Evolutionary conservation across 139 green algal species (phyloP), one percentile per base, ranked within the genome.

Genomic region (Spirogloea muscicola): DNA sequence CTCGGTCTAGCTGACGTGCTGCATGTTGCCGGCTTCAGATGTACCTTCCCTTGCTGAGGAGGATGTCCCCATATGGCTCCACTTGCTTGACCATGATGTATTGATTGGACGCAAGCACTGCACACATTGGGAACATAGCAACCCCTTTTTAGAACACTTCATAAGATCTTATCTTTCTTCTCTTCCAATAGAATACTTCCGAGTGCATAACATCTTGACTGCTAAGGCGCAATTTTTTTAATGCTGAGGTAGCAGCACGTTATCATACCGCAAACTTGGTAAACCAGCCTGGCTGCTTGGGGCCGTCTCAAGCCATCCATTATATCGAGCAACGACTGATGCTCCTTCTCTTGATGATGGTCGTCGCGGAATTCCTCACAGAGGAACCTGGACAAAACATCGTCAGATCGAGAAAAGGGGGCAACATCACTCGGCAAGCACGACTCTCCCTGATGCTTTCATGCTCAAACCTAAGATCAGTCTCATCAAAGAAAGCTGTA

Each of bases 1-100:
- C n/a, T n/a, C n/a, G n/a, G n/a, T n/a, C n/a, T n/a, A n/a, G n/a
- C n/a, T n/a, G n/a, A n/a, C n/a, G n/a, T n/a, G n/a, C n/a, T n/a
- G n/a, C n/a, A n/a, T n/a, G n/a, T n/a, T n/a, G n/a, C n/a, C n/a
- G n/a, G n/a, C 10, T 13, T 68, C 27, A 68, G 13, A 68, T 5
- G 59, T 68, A 68, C 27, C 5, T 5, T 3, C 59, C 59, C 5
- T 36, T 29, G 13, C 59, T n/a, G 37, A 68, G 5, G 25, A 72
- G 36, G 49, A 72, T 72, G 63, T 72, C 63, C 27, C 63, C 63
- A 40, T 72, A 72, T 21, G 63, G 63, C 31, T 72, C 33, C 7
- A 3, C 25, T 57, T 72, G 63, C 38, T 72, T 16, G 3, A 72
- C 63, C 4, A n/a, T 39, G 3, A 72, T 5, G 39, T 62, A 72